These are phyloP conservation scores for Pontederia crassipes DNA, from an alignment of 176 grass and related monocot genomes.

Conservation along the genomic window DNA sequence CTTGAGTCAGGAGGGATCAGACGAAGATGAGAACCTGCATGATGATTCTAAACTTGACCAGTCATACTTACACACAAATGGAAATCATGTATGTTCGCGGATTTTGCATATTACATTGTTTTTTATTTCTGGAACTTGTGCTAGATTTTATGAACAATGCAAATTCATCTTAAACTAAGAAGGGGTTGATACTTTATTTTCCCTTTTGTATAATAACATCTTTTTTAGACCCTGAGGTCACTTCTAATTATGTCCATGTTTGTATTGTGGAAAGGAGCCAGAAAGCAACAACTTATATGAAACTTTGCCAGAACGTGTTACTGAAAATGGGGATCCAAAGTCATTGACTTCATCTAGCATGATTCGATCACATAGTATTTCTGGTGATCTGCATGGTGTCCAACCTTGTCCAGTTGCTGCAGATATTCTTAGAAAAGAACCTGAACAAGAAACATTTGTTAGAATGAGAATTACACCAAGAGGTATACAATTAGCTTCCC, in stretches of 20 bases:
- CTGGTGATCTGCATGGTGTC: constrained; percentile 60
- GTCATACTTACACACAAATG: constrained; percentile 45
- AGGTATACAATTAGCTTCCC: constrained; percentile 29
- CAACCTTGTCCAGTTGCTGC: constrained; percentile 76
- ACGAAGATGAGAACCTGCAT: constrained; percentile 56
- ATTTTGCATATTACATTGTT: neutral
- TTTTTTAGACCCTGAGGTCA: neutral
- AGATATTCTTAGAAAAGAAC: constrained; percentile 78
- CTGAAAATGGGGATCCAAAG: constrained; percentile 45
- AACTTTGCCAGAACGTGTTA: constrained; percentile 28
- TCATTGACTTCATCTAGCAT: constrained; percentile 50
- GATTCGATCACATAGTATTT: constrained; percentile 75
- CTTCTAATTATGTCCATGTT: neutral
- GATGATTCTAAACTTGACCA: constrained; percentile 40
- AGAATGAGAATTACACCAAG: constrained; percentile 64
- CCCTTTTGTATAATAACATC: neutral
- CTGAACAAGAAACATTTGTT: constrained; percentile 79
- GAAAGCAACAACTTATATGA: constrained; percentile 40
- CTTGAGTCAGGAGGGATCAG: constrained; percentile 59
- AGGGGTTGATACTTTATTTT: neutral
- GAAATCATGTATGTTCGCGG: constrained; percentile 4
- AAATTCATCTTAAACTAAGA: neutral
- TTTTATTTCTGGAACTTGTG: too few species aligned
- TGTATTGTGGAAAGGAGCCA: constrained; percentile 30
- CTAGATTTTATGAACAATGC: too few species aligned